Evolutionary conservation across 257 asterid species (phyloP), one percentile per base, ranked within the genome.

Genomic region (Perilla frutescens): DNA sequence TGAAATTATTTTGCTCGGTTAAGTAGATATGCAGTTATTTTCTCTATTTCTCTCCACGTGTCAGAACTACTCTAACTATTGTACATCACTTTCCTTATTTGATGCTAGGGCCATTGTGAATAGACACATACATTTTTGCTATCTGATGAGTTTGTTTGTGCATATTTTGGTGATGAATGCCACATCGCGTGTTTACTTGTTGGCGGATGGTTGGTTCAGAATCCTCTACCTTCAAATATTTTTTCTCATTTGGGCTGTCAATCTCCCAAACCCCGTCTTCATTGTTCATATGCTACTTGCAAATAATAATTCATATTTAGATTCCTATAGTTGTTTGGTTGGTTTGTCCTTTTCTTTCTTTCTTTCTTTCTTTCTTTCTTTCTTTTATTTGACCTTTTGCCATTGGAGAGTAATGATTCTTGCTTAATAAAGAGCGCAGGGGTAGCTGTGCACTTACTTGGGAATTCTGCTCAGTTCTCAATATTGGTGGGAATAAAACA

Each of bases 61-160:
- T 40, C 11, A 51, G 66, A 41, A 53, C 26, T 55, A 41, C 49
- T 51, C 3, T 3, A 36, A 57, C n/a, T 51, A 53, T 12, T 55
- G 60, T 20, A 37, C 15, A 36, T 68, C 73, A 53, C 60, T 34
- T 26, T 54, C 10, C 53, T 54, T 54, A 41, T 31, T 15, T 43
- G 41, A 36, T 61, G 37, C 51, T 61, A 9, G 32, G 45, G 41
- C 34, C 12, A 26, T 26, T 39, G 57, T 56, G 13, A 20, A 6
- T 69, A 40, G 36, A 39, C 32, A 49, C 8, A 11, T 55, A 6
- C 29, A 20, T 53, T 39, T 69, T 69, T 60, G 61, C 53, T 68
- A 41, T 34, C 36, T 20, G 56, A 49, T 12, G 39, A 43, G 26
- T 50, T 31, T 7, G 56, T 43, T 34, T 34, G 37, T 71, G 60